phyloP scores from a whole-genome alignment of 106 monocot species.

The Dioscorea zingiberensis region DNA sequence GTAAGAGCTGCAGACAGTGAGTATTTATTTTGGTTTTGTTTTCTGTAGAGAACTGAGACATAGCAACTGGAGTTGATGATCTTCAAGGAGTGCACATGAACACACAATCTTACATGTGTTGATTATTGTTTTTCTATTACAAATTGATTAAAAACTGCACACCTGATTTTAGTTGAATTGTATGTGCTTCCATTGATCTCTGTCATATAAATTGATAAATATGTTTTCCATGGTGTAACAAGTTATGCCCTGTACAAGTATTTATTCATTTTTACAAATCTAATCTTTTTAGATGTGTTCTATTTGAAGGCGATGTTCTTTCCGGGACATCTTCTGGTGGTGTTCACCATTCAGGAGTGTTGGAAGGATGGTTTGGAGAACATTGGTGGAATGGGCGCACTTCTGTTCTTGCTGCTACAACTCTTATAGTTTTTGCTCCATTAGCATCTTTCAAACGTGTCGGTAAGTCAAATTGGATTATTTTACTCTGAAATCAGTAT shows the following conservation, averaged over 20 bases:
- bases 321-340: slow-evolving; percentile 1
- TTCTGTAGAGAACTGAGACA: no score
- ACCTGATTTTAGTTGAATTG: no score
- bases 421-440: slow-evolving; percentile 49
- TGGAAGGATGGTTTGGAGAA: slow-evolving; percentile 7
- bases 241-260: not conserved
- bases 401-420: slow-evolving; percentile 53
- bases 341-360: not conserved
- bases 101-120: no score
- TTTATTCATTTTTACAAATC: not conserved
- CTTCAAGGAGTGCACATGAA: no score
- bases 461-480: slow-evolving; percentile 17
- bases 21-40: no score
- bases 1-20: no score
- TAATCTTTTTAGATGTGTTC: not conserved
- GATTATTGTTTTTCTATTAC: no score
- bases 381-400: slow-evolving; percentile 15
- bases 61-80: no score
- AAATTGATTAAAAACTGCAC: no score
- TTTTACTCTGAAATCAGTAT: not conserved
- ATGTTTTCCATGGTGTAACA: not conserved
- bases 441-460: slow-evolving; percentile 64
- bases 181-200: no score
- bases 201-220: not conserved
- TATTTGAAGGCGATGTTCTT: slow-evolving; percentile 1